Evolutionary conservation across 768 basidiomycete species (phyloP).

Genomic region (Psilocybe cubensis): DNA sequence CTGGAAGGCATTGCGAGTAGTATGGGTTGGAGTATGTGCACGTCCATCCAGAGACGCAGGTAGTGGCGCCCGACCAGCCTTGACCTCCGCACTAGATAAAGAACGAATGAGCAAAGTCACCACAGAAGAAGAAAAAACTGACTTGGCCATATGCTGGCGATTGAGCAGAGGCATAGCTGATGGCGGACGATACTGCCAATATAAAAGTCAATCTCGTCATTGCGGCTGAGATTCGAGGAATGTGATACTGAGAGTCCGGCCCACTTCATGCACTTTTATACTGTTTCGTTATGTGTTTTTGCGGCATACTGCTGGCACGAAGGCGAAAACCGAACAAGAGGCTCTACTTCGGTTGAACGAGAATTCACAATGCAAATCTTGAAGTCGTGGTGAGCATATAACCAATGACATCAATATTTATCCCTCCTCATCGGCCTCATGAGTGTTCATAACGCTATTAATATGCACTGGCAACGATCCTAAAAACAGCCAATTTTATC

Average conservation of each 20-base stretch:
- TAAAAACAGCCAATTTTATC: neutral
- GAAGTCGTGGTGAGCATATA: neutral
- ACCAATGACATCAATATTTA: neutral
- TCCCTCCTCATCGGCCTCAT: neutral
- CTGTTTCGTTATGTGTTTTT: neutral
- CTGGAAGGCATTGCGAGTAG: conserved; percentile 59
- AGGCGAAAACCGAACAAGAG: conserved; percentile 36
- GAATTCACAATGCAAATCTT: neutral
- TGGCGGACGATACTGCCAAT: conserved; percentile 9
- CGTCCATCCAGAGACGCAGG: conserved; percentile 48
- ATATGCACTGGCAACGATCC: neutral
- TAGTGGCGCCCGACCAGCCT: conserved; percentile 55
- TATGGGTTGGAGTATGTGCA: conserved; percentile 49
- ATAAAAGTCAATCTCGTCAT: conserved; percentile 17
- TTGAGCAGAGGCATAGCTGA: conserved; percentile 17
- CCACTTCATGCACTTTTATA: neutral
- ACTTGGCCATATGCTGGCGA: conserved; percentile 41
- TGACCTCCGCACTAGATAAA: conserved; percentile 51
- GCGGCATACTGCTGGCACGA: neutral
- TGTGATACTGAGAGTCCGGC: neutral
- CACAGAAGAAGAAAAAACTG: neutral
- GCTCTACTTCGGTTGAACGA: conserved; percentile 35
- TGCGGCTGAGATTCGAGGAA: neutral
- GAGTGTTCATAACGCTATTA: neutral
- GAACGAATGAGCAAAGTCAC: neutral